These are phyloP conservation scores for Lasiodiplodia sp. DNA, from an alignment of 2,329 filamentous ascomycete species.

Conservation along the genomic window DNA sequence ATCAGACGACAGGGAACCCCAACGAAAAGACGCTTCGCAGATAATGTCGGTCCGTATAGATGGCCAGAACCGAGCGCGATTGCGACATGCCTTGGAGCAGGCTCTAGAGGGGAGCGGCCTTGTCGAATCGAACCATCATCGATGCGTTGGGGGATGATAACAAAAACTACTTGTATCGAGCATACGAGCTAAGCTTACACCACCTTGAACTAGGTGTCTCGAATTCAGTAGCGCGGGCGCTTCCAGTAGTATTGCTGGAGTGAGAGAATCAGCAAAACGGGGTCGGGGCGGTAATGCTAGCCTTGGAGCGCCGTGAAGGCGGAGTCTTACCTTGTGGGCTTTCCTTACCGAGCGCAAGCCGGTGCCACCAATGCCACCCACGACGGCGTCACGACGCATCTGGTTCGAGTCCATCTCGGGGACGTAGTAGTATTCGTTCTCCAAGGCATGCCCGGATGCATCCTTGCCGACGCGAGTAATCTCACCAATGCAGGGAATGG, in stretches of 20 bases:
- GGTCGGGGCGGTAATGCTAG: constrained; percentile 31
- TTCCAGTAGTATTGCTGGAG: constrained; percentile 75
- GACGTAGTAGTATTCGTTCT: constrained; percentile 97
- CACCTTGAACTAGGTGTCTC: not conserved
- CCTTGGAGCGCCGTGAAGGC: not conserved
- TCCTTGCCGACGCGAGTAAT: constrained; percentile 93
- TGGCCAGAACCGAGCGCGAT: not conserved
- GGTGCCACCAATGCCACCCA: constrained; percentile 85
- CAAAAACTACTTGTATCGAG: constrained; percentile 1
- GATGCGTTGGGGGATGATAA: not conserved
- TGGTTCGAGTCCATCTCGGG: constrained; percentile 85
- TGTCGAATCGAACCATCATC: not conserved
- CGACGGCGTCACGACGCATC: constrained; percentile 80
- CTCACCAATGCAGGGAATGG: constrained; percentile 81
- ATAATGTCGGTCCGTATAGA: not conserved
- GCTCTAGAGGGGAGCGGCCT: not conserved
- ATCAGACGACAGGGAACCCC: not conserved
- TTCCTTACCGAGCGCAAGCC: constrained; percentile 90
- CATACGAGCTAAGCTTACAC: not conserved
- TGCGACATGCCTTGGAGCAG: not conserved
- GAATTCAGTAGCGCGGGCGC: constrained; percentile 57
- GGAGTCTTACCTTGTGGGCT: constrained; percentile 86
- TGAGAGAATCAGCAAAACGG: not conserved
- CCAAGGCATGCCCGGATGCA: constrained; percentile 88
- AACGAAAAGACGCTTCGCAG: not conserved